A percentile compares a stretch with the other conserved stretches of the same genome.
Conservation (phyloP, 23 red algal genomes). For the Pyropia haitanensis region DNA sequence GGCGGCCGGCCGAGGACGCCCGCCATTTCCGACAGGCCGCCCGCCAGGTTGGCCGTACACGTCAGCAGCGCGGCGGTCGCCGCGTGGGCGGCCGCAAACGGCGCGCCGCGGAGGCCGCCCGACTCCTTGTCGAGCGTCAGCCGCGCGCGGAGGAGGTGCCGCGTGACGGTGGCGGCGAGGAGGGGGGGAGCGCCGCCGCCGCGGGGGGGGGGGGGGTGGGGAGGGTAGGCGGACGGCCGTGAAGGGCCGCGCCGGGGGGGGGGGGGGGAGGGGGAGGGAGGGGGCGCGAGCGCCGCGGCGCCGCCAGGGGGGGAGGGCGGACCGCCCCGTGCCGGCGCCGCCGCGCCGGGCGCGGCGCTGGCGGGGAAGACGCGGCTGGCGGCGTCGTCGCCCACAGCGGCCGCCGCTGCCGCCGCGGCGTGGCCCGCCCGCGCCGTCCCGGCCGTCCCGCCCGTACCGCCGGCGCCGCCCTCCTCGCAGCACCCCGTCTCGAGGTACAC, state of each 20-base stretch:
- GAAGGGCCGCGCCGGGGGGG: too few species aligned
- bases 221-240: neutral
- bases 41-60: conserved; percentile 31
- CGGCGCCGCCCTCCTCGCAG: neutral
- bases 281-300: too few species aligned
- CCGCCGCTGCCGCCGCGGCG: too few species aligned
- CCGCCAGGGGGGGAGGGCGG: too few species aligned
- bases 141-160: conserved; percentile 17
- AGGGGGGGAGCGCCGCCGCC: neutral
- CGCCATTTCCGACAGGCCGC: conserved; percentile 35
- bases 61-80: conserved; percentile 11
- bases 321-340: too few species aligned
- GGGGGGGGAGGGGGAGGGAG: too few species aligned
- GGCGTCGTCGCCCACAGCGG: too few species aligned
- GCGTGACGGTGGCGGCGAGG: conserved; percentile 9
- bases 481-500: neutral
- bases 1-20: conserved; percentile 25
- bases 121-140: conserved; percentile 22
- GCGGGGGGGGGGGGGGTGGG: neutral
- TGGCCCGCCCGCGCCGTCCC: neutral
- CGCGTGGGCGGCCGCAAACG: conserved; percentile 3
- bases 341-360: too few species aligned
- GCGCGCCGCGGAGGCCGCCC: conserved; percentile 10
- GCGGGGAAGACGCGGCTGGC: too few species aligned
- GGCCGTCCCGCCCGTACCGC: neutral